Evolutionary conservation across 2,329 filamentous ascomycete species (phyloP), one percentile per base, ranked within the genome.

Genomic region (Colletotrichum sp.): DNA sequence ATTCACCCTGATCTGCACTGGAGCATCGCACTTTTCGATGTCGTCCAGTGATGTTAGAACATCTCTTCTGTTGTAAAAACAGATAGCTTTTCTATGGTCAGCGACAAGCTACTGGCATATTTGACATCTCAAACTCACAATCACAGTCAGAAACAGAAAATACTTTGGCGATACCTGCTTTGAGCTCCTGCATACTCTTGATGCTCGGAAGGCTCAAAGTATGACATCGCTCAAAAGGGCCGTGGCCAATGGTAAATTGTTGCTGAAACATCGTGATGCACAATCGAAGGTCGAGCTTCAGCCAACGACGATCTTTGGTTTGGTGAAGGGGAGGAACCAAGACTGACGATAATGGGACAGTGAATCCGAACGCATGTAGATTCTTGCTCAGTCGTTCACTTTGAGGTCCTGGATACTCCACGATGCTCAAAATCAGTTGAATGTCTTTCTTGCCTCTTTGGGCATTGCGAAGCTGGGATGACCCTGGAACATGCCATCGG

Each of bases 131-230:
- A 8, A 6, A 32, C 64, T 68, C 12, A 72, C 70, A 72, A 10
- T 73, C 55, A 56, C 55, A 73, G 13, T 73, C 70, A 8, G 65
- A 69, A 0, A 73, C 70, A 2, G 70, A 68, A 12, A 73, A 73
- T 4, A 64, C 18, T 28, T 55, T 67, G 1, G 70, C 70, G 22
- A 73, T 69, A 6, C 70, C 70, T 10, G 65, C 55, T n/a, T 56
- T 56, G 22, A 73, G 65, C 30, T 73, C 70, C 8, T 68, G 70
- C 64, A 73, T 73, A 5, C 70, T 73, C 56, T 62, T 62, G 34
- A 73, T 62, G 22, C 36, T 56, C 15, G 64, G 70, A 1, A 68
- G 18, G 15, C 6, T 73, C 55, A 68, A 22, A 4, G 70, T 73
- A 12, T 73, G 65, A 16, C 70, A 73, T 55, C 65, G 34, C n/a